phyloP scores from a whole-genome alignment of 345 rosid species.

The Lumnitzera racemosa region DNA sequence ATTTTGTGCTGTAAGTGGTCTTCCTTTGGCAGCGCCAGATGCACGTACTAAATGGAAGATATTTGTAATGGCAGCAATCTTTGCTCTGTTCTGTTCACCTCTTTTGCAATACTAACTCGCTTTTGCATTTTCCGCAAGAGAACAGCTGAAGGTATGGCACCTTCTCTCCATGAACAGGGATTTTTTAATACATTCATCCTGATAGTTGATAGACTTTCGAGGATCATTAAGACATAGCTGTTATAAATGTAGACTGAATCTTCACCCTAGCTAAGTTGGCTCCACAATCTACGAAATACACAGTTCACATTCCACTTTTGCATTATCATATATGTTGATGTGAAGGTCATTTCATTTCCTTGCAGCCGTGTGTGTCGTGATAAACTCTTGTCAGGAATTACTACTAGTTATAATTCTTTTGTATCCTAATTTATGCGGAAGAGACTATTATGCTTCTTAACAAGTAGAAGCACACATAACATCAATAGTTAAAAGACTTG shows the following conservation, averaged over 20 bases:
- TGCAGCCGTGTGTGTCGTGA: too few species aligned
- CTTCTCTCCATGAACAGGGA: fast-evolving
- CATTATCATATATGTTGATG: too few species aligned
- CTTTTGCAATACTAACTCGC: not conserved
- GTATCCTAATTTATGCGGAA: too few species aligned
- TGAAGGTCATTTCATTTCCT: too few species aligned
- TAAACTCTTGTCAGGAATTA: too few species aligned
- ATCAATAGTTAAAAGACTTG: not conserved
- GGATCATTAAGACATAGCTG: not conserved
- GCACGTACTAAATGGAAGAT: not conserved
- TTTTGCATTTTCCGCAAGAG: not conserved
- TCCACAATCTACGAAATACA: too few species aligned
- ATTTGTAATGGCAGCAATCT: not conserved
- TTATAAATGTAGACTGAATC: too few species aligned
- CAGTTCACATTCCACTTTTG: too few species aligned
- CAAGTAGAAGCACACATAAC: fast-evolving
- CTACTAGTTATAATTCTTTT: too few species aligned
- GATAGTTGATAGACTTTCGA: not conserved
- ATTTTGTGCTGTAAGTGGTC: too few species aligned
- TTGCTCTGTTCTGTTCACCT: not conserved
- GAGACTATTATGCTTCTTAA: not conserved
- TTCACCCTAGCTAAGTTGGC: too few species aligned
- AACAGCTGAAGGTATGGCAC: not conserved
- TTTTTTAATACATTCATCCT: not conserved
- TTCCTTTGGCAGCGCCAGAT: not conserved